Evolutionary conservation across 495 filamentous ascomycete genomes (phyloP).

Genomic region (Podospora didyma): DNA sequence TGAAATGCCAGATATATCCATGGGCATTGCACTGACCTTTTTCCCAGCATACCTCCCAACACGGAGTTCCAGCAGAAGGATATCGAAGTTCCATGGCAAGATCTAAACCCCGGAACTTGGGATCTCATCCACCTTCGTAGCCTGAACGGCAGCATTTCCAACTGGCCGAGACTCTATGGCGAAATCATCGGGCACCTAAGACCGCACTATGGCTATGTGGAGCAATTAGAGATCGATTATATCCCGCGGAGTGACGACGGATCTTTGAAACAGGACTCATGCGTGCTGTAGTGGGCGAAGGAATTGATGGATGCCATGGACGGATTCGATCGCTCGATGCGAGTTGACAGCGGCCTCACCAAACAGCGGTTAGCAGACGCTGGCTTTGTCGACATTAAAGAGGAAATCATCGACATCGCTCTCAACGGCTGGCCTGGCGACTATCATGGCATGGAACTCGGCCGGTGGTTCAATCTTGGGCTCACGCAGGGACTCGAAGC

Average conservation of each 20-base stretch:
- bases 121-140: conserved; percentile 84
- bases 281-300: conserved; percentile 62
- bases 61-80: conserved; percentile 69
- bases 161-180: conserved; percentile 72
- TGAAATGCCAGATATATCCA: background rate
- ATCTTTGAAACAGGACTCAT: conserved; percentile 43
- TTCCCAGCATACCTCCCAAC: conserved; percentile 62
- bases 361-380: conserved; percentile 59
- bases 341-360: conserved; percentile 58
- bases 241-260: conserved; percentile 73
- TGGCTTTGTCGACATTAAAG: conserved; percentile 81
- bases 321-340: conserved; percentile 59
- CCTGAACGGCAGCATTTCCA: conserved; percentile 73
- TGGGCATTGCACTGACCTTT: conserved; percentile 1
- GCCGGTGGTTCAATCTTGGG: conserved; percentile 81
- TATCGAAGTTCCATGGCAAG: conserved; percentile 74
- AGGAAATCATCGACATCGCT: conserved; percentile 67
- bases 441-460: conserved; percentile 63
- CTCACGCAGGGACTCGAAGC: conserved; percentile 69
- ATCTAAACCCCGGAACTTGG: conserved; percentile 68
- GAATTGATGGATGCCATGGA: conserved; percentile 68
- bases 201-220: conserved; percentile 70
- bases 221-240: conserved; percentile 92
- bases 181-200: conserved; percentile 73
- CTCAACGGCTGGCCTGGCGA: conserved; percentile 77